Conservation (phyloP, 176 grass and related monocot species). For the Ensete ventricosum region DNA sequence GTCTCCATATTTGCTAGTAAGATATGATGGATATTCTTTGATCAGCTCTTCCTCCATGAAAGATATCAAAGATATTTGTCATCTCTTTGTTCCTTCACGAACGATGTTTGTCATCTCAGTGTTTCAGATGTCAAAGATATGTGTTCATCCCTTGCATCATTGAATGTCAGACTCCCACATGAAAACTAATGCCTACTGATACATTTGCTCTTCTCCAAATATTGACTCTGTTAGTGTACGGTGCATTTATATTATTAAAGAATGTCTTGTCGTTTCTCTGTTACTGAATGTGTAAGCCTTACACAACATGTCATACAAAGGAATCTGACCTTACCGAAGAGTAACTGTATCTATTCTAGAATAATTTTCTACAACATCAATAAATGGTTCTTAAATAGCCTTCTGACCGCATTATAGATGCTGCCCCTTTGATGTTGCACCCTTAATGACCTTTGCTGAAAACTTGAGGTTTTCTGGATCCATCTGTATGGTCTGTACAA, state of each 20-base stretch:
- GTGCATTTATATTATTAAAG: neutral
- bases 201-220: neutral
- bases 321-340: neutral
- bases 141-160: neutral
- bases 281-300: neutral
- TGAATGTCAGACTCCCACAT: neutral
- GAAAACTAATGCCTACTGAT: neutral
- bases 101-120: neutral
- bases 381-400: neutral
- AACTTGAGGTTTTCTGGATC: no score
- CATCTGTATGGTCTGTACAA: neutral
- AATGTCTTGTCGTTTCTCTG: neutral
- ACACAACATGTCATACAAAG: neutral
- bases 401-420: neutral
- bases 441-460: no score
- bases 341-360: no score
- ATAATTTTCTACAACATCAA: no score
- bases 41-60: neutral
- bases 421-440: neutral
- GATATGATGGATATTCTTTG: neutral
- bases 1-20: neutral
- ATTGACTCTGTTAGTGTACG: neutral
- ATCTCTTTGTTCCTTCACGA: neutral
- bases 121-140: neutral
- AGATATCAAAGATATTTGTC: neutral